Evolutionary conservation across 179 eudicot genomes (phyloP).

Genomic region (Monotropa hypopitys): DNA sequence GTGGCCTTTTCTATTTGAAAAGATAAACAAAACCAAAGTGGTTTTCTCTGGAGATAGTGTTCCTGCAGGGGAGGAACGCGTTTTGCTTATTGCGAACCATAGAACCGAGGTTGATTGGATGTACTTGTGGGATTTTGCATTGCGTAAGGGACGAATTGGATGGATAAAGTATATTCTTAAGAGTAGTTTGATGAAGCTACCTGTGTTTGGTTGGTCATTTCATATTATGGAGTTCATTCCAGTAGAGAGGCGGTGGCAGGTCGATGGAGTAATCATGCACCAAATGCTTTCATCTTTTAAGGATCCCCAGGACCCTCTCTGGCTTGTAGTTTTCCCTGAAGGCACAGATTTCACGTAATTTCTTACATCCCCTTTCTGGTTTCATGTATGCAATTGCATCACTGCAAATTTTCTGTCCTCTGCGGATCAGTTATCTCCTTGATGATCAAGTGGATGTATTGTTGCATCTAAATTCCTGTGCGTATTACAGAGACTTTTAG

Average conservation of each 20-base stretch:
- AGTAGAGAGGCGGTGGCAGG: constrained; percentile 83
- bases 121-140: constrained; percentile 94
- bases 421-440: neutral
- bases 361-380: constrained; percentile 4
- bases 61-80: constrained; percentile 44
- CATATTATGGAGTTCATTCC: constrained; percentile 87
- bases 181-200: constrained; percentile 80
- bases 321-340: constrained; percentile 92
- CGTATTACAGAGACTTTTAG: neutral
- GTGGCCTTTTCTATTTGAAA: constrained; percentile 85
- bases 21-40: constrained; percentile 69
- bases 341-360: constrained; percentile 94
- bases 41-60: constrained; percentile 66
- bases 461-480: neutral
- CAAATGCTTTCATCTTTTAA: constrained; percentile 55
- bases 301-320: constrained; percentile 47
- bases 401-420: neutral
- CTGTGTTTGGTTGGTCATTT: constrained; percentile 86
- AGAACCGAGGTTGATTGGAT: constrained; percentile 97
- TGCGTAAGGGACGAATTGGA: constrained; percentile 61
- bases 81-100: constrained; percentile 77
- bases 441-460: neutral
- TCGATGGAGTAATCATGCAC: constrained; percentile 52
- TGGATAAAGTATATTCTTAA: constrained; percentile 73
- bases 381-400: neutral